These are phyloP conservation scores for Ustilago shanxiensis DNA, from an alignment of 1,284 basidiomycete genomes.

Conservation along the genomic window DNA sequence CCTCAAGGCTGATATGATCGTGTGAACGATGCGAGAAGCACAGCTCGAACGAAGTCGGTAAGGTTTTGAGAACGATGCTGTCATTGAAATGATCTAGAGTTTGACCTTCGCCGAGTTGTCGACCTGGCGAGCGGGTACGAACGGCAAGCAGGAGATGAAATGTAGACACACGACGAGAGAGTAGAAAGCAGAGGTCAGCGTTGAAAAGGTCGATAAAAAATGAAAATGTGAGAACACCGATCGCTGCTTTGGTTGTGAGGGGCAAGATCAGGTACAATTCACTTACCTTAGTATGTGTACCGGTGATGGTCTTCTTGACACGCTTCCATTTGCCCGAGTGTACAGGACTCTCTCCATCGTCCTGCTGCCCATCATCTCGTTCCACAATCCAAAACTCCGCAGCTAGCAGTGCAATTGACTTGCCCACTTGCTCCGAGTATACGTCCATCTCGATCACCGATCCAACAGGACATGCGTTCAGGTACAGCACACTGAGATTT, in stretches of 20 bases:
- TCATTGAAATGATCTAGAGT: constrained; percentile 18
- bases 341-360: constrained; percentile 30
- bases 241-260: background rate
- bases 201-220: no score
- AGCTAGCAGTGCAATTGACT: constrained; percentile 48
- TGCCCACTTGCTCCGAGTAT: constrained; percentile 52
- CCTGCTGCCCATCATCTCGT: constrained; percentile 33
- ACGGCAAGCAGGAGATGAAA: background rate
- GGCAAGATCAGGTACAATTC: background rate
- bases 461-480: constrained; percentile 57
- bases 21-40: no score
- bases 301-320: constrained; percentile 39
- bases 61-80: no score
- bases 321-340: constrained; percentile 51
- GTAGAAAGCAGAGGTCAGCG: background rate
- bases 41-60: no score
- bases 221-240: background rate
- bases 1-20: no score
- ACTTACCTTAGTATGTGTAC: constrained; percentile 59
- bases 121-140: constrained; percentile 13
- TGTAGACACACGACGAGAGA: background rate
- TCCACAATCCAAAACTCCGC: constrained; percentile 59
- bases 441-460: constrained; percentile 62
- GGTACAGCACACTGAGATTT: constrained; percentile 62
- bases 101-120: constrained; percentile 55